Evolutionary conservation across 306 rosid genomes (phyloP).

Genomic region (Quercus suber): DNA sequence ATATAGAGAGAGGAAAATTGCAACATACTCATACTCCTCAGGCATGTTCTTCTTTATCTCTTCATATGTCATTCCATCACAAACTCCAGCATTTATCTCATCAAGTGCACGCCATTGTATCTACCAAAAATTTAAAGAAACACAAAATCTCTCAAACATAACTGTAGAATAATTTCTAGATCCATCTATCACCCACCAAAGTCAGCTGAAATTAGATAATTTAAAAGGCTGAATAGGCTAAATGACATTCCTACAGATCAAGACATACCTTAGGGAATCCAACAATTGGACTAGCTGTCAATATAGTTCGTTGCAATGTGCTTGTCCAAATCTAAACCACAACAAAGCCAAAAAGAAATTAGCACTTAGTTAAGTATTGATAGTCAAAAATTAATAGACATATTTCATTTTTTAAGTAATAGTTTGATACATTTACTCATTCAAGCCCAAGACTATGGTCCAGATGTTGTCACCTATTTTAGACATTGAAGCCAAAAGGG

Average conservation of each 20-base stretch:
- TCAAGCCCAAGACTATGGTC: neutral
- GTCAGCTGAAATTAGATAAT: neutral
- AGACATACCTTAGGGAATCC: slow-evolving; percentile 94
- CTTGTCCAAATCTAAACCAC: slow-evolving; percentile 92
- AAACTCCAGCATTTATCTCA: slow-evolving; percentile 88
- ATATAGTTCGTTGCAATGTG: slow-evolving; percentile 88
- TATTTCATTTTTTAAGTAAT: neutral
- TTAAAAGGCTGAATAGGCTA: neutral
- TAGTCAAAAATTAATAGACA: neutral
- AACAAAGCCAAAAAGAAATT: neutral
- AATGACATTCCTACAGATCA: slow-evolving; percentile 5
- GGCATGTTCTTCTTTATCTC: slow-evolving; percentile 99
- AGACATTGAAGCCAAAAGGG: neutral
- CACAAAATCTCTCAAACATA: neutral
- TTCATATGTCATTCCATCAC: slow-evolving; percentile 95
- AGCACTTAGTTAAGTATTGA: neutral
- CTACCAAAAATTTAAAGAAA: slow-evolving; percentile 34
- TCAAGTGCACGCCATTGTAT: slow-evolving; percentile 99
- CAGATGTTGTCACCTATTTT: neutral
- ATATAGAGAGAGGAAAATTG: slow-evolving; percentile 10
- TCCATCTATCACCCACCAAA: neutral
- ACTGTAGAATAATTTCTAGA: slow-evolving; percentile 4
- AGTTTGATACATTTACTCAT: neutral
- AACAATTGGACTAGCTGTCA: slow-evolving; percentile 78
- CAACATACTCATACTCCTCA: slow-evolving; percentile 82